A percentile compares a stretch with the other conserved stretches of the same genome.
phyloP scores from a whole-genome alignment of 2,329 filamentous ascomycete genomes.

The Immersiporthe knoxdaviesiana region DNA sequence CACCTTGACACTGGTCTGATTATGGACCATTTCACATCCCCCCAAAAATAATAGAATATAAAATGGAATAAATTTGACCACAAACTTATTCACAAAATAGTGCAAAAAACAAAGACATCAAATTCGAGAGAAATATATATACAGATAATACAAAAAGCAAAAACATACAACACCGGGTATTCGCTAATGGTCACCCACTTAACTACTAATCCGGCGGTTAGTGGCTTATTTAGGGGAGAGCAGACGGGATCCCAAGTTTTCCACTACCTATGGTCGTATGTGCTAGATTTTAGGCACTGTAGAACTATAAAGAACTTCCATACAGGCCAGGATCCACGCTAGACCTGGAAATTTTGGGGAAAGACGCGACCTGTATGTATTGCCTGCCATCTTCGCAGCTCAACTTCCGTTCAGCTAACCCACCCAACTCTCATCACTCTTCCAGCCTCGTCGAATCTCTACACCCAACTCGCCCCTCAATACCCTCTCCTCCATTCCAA shows the following conservation, averaged over 20 bases:
- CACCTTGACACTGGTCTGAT: background rate
- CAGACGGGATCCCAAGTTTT: conserved; percentile 21
- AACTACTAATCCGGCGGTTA: conserved; percentile 19
- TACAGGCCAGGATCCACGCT: background rate
- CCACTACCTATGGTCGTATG: conserved; percentile 21
- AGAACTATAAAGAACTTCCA: background rate
- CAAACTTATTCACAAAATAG: no score
- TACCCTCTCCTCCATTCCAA: conserved; percentile 43
- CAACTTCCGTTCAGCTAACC: background rate
- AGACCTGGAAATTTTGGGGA: background rate
- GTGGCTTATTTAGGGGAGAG: conserved; percentile 21
- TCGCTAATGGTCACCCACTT: conserved; percentile 21
- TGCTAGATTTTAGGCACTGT: background rate
- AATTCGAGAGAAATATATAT: background rate
- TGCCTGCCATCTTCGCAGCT: conserved; percentile 5
- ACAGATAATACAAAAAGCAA: background rate
- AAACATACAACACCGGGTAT: conserved; percentile 24
- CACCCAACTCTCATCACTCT: background rate
- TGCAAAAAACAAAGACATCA: background rate
- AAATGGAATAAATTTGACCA: no score
- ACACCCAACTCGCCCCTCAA: conserved; percentile 51
- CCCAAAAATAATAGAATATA: no score
- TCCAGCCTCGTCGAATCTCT: background rate
- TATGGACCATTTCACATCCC: background rate
- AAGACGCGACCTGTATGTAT: background rate